Base-by-base conservation (phyloP, 164 flowering plant species). In the Litsea cubeba region DNA sequence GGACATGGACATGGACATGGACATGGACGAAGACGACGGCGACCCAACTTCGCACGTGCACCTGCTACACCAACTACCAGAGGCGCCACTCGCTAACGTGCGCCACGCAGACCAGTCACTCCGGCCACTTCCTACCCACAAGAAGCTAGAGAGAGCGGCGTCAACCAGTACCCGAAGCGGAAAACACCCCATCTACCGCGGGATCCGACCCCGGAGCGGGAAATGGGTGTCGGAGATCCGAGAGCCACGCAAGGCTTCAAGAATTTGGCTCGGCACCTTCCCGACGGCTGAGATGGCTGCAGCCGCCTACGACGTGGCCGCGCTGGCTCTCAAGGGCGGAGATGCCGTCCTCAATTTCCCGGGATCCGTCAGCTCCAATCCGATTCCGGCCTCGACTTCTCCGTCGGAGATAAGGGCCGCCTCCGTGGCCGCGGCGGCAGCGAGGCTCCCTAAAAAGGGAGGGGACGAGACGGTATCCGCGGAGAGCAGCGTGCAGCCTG, bases 191-290 rank as follows among this genome's bases (percentile, higher is more conserved):
- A 17, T 57, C 22, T 91, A 87, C 75, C 77, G 87, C 1, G 95
- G 95, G 62, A 82, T 91, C 64, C 83, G 95, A 24, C 72, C 81
- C 82, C 82, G 97, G 50, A 83, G 92, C 54, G 87, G 89, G 7
- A 88, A 89, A 74, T 91, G 97, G 94, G 97, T 91, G 71, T 91
- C 91, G 7, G 97, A 91, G 72, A 85, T 91, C 68, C 88, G 97
- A 5, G 89, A 90, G 76, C 97, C 97, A 1, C 82, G 87, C 2
- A 90, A 90, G 77, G 82, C 87, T 0, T 77, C 87, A 0, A 84
- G 97, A 0, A 88, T 91, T 49, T 91, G 97, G 97, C 91, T 91
- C 1, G 97, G 97, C 10, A 91, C 94, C 0, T 90, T 73, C 69
- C 85, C 88, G 0, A 81, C 88, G 0, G 82, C 97, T 57, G 97